Percentiles rank a stretch among this genome's conserved stretches.
These are phyloP conservation scores for Bauhinia variegata DNA, from an alignment of 306 rosid species.

Conservation along the genomic window DNA sequence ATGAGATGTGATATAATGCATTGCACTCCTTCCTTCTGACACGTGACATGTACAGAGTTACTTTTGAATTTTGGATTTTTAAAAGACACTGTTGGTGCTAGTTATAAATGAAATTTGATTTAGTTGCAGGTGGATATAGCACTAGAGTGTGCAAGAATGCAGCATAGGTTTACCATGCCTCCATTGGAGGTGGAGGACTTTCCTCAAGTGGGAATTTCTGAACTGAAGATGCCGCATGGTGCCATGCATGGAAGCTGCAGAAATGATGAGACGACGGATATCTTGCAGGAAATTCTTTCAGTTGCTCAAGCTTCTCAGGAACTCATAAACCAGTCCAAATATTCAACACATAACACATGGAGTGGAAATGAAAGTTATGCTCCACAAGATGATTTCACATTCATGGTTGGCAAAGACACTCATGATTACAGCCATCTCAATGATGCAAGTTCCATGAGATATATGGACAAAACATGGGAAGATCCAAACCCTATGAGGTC, in stretches of 20 bases:
- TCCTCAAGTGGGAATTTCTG: slow-evolving; percentile 55
- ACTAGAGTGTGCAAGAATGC: slow-evolving; percentile 90
- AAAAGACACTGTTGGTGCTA: no score
- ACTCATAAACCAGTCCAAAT: slow-evolving; percentile 52
- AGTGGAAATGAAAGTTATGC: slow-evolving; percentile 49
- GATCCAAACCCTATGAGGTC: slow-evolving; percentile 48
- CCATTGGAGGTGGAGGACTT: slow-evolving; percentile 77
- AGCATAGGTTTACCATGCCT: slow-evolving; percentile 73
- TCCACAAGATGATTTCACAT: slow-evolving; percentile 62
- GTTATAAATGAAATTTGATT: neutral
- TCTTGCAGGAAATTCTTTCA: slow-evolving; percentile 85
- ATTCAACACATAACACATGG: slow-evolving; percentile 39
- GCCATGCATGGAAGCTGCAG: slow-evolving; percentile 36
- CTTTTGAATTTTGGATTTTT: no score
- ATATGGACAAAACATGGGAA: slow-evolving; percentile 59
- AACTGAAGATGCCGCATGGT: slow-evolving; percentile 51
- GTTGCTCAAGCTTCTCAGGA: slow-evolving; percentile 82
- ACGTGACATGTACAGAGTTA: no score
- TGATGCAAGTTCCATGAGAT: slow-evolving; percentile 46
- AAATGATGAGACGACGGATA: slow-evolving; percentile 61
- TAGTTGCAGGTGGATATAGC: slow-evolving; percentile 87
- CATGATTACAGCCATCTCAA: slow-evolving; percentile 35
- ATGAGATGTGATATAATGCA: no score
- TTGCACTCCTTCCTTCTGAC: no score
- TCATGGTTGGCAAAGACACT: slow-evolving; percentile 54